Evolutionary conservation across 495 filamentous ascomycete genomes (phyloP).

Genomic region (Pyrenopolyporus hunteri): DNA sequence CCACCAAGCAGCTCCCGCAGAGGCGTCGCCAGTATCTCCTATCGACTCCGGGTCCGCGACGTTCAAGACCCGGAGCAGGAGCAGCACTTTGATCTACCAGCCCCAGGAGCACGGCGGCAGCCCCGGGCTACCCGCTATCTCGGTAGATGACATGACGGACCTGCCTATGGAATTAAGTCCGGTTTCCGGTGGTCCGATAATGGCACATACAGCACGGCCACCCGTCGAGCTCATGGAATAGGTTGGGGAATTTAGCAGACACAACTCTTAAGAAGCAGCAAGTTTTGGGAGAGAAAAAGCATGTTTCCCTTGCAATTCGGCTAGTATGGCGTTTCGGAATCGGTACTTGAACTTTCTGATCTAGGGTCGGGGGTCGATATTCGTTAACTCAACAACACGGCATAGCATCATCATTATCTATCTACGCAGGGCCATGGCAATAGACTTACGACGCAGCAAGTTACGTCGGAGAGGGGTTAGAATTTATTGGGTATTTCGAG

Average conservation of each 20-base stretch:
- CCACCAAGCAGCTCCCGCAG: slow-evolving; percentile 42
- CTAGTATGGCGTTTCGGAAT: slow-evolving; percentile 33
- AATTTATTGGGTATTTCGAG: too few relatives aligned
- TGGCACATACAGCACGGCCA: slow-evolving; percentile 79
- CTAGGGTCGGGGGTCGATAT: slow-evolving; percentile 1
- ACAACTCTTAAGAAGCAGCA: neutral
- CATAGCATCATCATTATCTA: slow-evolving; percentile 20
- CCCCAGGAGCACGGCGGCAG: slow-evolving; percentile 76
- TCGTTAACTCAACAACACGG: neutral
- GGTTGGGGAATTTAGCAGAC: slow-evolving; percentile 1
- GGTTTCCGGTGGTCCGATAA: slow-evolving; percentile 57
- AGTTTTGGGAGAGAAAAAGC: slow-evolving; percentile 17
- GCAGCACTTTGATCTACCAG: slow-evolving; percentile 75
- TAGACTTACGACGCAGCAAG: slow-evolving; percentile 1
- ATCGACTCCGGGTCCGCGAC: slow-evolving; percentile 32
- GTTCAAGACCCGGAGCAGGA: slow-evolving; percentile 50
- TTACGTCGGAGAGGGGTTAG: too few relatives aligned
- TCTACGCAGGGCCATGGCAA: slow-evolving; percentile 5
- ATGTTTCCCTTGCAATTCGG: slow-evolving; percentile 8
- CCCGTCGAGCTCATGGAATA: slow-evolving; percentile 88
- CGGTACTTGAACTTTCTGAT: neutral
- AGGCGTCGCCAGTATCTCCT: slow-evolving; percentile 43
- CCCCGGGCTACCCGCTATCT: slow-evolving; percentile 83
- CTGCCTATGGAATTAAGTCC: slow-evolving; percentile 52
- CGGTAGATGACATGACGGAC: slow-evolving; percentile 86